These are phyloP conservation scores for Galerina marginata DNA, from an alignment of 768 basidiomycete species.

Conservation along the genomic window DNA sequence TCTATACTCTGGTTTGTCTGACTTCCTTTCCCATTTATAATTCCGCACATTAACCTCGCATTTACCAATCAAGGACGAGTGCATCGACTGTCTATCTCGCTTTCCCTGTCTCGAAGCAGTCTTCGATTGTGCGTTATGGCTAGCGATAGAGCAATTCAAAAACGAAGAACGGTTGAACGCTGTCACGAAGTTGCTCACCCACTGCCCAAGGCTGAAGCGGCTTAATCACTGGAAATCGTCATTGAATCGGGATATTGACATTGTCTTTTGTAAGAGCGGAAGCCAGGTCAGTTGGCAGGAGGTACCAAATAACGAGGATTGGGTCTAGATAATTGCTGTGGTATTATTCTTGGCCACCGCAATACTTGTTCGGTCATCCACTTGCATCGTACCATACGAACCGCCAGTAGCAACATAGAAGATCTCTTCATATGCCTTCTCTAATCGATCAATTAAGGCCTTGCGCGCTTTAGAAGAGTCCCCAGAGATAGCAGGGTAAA, in stretches of 20 bases:
- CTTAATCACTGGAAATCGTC: slow-evolving; percentile 18
- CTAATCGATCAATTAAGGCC: too few relatives aligned
- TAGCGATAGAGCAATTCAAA: slow-evolving; percentile 10
- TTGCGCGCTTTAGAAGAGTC: too few relatives aligned
- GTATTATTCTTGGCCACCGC: too few relatives aligned
- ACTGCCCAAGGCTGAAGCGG: slow-evolving; percentile 18
- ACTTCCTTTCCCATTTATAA: background rate
- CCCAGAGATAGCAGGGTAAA: too few relatives aligned
- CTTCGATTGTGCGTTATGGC: slow-evolving; percentile 26
- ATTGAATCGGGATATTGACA: slow-evolving; percentile 13
- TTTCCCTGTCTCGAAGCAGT: slow-evolving; percentile 21
- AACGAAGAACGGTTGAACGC: slow-evolving; percentile 11
- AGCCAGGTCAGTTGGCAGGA: slow-evolving; percentile 18
- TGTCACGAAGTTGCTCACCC: slow-evolving; percentile 9
- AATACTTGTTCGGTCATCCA: too few relatives aligned
- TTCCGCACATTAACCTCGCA: background rate
- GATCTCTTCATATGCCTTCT: too few relatives aligned
- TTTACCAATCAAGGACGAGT: slow-evolving; percentile 20
- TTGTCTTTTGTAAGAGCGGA: slow-evolving; percentile 13
- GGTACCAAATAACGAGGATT: background rate
- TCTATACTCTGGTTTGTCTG: slow-evolving; percentile 19
- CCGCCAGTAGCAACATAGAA: too few relatives aligned
- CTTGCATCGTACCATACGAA: too few relatives aligned
- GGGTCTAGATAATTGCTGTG: background rate
- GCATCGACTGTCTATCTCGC: slow-evolving; percentile 23